Evolutionary conservation across 2,329 filamentous ascomycete species (phyloP).

Genomic region (Aspergillus eucalypticola): DNA sequence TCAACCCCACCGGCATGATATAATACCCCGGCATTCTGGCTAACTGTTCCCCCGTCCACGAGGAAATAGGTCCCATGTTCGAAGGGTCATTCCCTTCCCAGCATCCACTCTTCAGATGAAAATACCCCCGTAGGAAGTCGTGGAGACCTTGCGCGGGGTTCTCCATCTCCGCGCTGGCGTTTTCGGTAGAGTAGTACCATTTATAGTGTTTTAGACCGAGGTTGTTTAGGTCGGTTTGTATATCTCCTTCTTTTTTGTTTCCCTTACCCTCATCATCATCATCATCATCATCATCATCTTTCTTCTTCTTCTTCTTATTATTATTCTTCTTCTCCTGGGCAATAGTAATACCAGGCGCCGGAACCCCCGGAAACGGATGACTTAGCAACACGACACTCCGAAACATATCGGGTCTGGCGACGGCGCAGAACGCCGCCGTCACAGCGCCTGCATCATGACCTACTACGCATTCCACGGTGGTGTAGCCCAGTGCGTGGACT

Average conservation of each 20-base stretch:
- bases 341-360: too few relatives aligned
- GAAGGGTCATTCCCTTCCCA: slow-evolving; percentile 57
- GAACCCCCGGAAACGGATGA: slow-evolving; percentile 57
- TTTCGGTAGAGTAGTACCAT: slow-evolving; percentile 53
- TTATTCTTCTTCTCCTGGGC: too few relatives aligned
- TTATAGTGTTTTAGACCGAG: slow-evolving; percentile 68
- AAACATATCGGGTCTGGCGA: slow-evolving; percentile 67
- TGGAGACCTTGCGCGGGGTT: slow-evolving; percentile 52
- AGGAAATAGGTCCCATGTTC: slow-evolving; percentile 45
- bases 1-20: slow-evolving; percentile 60
- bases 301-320: too few relatives aligned
- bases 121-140: slow-evolving; percentile 66
- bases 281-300: too few relatives aligned
- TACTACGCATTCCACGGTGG: slow-evolving; percentile 58
- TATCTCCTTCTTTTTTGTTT: slow-evolving; percentile 41
- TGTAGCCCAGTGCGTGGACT: slow-evolving; percentile 62
- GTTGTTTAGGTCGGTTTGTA: slow-evolving; percentile 58
- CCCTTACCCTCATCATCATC: slow-evolving; percentile 15
- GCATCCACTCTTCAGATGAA: slow-evolving; percentile 66
- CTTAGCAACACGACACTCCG: slow-evolving; percentile 63
- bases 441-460: slow-evolving; percentile 70
- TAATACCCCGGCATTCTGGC: slow-evolving; percentile 67
- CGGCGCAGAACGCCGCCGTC: slow-evolving; percentile 58
- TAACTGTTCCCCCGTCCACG: slow-evolving; percentile 60
- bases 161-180: slow-evolving; percentile 41